Evolutionary conservation across 1,284 basidiomycete species (phyloP), one percentile per base, ranked within the genome.

Genomic region (Boletellus sp.): DNA sequence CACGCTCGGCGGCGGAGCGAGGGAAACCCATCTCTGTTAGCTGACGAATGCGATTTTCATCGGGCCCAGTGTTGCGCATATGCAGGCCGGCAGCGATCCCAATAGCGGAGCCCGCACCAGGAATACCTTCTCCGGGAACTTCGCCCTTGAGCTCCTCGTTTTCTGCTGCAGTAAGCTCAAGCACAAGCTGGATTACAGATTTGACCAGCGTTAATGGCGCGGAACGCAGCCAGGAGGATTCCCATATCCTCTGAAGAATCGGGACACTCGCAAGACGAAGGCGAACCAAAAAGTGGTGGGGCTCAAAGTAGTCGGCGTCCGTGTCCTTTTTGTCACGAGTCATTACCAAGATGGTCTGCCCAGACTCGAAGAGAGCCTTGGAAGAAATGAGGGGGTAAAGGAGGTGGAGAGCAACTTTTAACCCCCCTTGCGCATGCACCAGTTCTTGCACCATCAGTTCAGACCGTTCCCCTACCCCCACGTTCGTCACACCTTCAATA

Each of bases 11-110:
- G 4, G 91, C 89, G 33, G 80, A 79, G 8, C 91, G 81, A 21
- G 89, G 82, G 71, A 99, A 99, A 41, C 96, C 96, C 96, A 99
- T 99, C 56, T 99, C 95, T 14, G 84, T 85, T 40, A 99, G 74
- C 58, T 92, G 87, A 40, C 81, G 78, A 37, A 97, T 80, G 23
- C 85, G 80, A 45, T 74, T 77, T 59, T 91, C 87, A 58, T 91
- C 88, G 0, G 87, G 81, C 3, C 78, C 78, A 43, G 76, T 63
- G 16, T 73, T 56, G 19, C 59, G 67, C 50, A 68, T 63, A 43
- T 66, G 69, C 17, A 77, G 72, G 22, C 76, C 67, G 40, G 72
- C 47, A 41, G 57, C 56, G 10, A 59, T 61, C 17, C 65, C 64
- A 39, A 64, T 54, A 13, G 63, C 54, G 32, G 67, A 54, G 11